Conservation (phyloP, 768 basidiomycete species). For the Suillus subluteus region DNA sequence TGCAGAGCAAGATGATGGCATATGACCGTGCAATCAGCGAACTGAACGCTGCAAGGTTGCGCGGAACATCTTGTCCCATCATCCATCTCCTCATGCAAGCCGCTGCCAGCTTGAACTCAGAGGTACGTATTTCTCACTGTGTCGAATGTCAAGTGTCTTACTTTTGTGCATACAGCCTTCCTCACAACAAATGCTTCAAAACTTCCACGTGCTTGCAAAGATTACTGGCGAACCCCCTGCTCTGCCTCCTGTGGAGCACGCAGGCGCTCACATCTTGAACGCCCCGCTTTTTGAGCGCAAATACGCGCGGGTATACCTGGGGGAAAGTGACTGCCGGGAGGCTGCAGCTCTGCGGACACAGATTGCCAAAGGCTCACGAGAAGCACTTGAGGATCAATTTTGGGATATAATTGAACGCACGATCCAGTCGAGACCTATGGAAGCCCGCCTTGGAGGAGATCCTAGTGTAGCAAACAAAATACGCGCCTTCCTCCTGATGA, state of each 20-base stretch:
- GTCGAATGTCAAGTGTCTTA: background rate
- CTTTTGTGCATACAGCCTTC: slow-evolving; percentile 40
- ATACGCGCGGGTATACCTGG: slow-evolving; percentile 77
- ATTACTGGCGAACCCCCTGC: slow-evolving; percentile 78
- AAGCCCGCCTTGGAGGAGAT: slow-evolving; percentile 89
- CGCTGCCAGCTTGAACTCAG: slow-evolving; percentile 57
- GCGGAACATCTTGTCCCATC: slow-evolving; percentile 75
- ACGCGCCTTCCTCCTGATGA: slow-evolving; percentile 81
- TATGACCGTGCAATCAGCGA: slow-evolving; percentile 85
- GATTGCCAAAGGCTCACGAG: slow-evolving; percentile 76
- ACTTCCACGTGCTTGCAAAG: slow-evolving; percentile 74
- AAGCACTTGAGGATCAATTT: slow-evolving; percentile 89
- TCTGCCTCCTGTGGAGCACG: slow-evolving; percentile 76
- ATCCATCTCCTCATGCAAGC: slow-evolving; percentile 74
- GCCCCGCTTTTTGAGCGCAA: slow-evolving; percentile 81
- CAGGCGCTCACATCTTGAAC: slow-evolving; percentile 81
- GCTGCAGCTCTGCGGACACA: slow-evolving; percentile 67
- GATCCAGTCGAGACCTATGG: slow-evolving; percentile 77
- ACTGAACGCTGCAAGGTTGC: slow-evolving; percentile 73
- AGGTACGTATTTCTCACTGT: slow-evolving; percentile 41
- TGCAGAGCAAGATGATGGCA: slow-evolving; percentile 95
- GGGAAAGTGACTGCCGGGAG: slow-evolving; percentile 64
- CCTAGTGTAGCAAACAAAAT: slow-evolving; percentile 90
- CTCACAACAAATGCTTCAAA: slow-evolving; percentile 65
- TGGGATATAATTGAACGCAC: slow-evolving; percentile 83